Evolutionary conservation across 345 rosid species (phyloP), one percentile per base, ranked within the genome.

Genomic region (Euphorbia pulcherrima): DNA sequence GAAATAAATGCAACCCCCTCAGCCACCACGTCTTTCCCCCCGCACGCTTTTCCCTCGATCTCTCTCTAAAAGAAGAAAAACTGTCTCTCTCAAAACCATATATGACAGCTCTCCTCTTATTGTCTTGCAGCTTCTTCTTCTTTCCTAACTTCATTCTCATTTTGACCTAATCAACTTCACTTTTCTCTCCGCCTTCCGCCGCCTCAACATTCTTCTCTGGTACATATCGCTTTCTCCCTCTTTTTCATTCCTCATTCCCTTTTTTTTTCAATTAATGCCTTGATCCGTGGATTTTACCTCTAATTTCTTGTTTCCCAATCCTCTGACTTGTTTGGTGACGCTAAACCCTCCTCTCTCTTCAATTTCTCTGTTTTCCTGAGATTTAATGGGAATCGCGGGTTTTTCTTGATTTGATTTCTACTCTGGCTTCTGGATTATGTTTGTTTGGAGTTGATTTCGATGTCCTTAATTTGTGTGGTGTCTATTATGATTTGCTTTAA

Each of bases 1-100:
- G 82, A 76, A 73, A 60, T 76, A 79, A 81, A 83, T 73, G 81
- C 73, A 72, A 75, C 80, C 82, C 6, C 41, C 9, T 14, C 21
- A 3, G 73, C 65, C 40, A 71, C 74, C 69, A 41, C 61, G 39
- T 60, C 21, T 53, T 37, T 10, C 23, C 70, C 56, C 21, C n/a
- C n/a, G n/a, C n/a, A n/a, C n/a, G n/a, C n/a, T n/a, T n/a, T n/a
- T n/a, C n/a, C n/a, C n/a, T n/a, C n/a, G n/a, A n/a, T 72, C 78
- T 62, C 67, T 47, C 66, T 56, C 68, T 56, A 16, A 10, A 33
- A 33, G 7, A 33, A 33, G 7, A 33, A 33, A 33, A 33, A 33
- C 70, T 56, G 16, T 72, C 77, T 61, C 67, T 39, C 66, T 44
- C 67, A 39, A 26, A 2, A 13, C 21, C 21, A 83, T 69, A 72